These are phyloP conservation scores for Hypoxylon crocopeplum DNA, from an alignment of 495 filamentous ascomycete species.

Conservation along the genomic window DNA sequence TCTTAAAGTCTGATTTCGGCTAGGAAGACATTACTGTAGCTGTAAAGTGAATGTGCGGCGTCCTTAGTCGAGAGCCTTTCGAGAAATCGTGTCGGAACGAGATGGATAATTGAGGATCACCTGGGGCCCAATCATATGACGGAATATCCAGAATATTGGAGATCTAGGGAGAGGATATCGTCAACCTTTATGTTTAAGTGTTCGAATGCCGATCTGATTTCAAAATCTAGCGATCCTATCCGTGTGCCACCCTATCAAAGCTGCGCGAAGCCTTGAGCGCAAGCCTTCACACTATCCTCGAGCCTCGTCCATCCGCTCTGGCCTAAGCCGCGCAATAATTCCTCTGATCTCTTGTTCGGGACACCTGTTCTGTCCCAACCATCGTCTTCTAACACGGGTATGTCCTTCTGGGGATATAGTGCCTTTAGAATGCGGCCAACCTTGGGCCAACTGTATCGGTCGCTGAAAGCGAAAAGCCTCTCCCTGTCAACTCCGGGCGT, in stretches of 20 bases:
- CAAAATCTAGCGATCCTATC: no score
- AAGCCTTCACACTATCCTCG: conserved; percentile 42
- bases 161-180: no score
- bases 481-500: conserved; percentile 38
- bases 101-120: no score
- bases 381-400: conserved; percentile 33
- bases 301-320: conserved; percentile 44
- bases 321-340: conserved; percentile 43
- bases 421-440: conserved; percentile 40
- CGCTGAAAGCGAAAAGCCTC: conserved; percentile 43
- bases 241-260: neutral
- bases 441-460: conserved; percentile 42
- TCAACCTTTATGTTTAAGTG: no score
- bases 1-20: no score
- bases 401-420: conserved; percentile 39
- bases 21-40: no score
- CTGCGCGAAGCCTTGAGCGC: conserved; percentile 8
- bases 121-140: no score
- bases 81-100: no score
- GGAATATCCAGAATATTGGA: no score
- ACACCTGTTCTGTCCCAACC: conserved; percentile 46
- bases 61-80: no score
- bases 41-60: no score
- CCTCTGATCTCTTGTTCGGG: conserved; percentile 39
- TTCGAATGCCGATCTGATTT: no score